Base-by-base conservation (phyloP, 768 basidiomycete genomes). In the Russula sp. region DNA sequence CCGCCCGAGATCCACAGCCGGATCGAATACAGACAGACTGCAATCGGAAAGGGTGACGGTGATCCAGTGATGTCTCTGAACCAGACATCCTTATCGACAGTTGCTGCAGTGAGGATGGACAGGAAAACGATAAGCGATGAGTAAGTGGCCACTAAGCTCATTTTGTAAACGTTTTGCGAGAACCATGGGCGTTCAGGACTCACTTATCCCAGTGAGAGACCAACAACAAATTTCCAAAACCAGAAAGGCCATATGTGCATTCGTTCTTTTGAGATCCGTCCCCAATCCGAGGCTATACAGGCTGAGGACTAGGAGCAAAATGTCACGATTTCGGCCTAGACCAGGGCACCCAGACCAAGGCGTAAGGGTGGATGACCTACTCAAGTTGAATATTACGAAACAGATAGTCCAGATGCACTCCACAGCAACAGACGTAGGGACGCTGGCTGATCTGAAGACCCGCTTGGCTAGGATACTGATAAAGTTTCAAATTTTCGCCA, bases 331-430 rank as follows among this genome's bases (percentile, higher is more conserved):
- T 45, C 0, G 18, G 38, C 59, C 53, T 58, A 56, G 51, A 18
- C 13, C 20, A 47, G 38, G 18, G 25, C 7, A 13, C 16, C 13
- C 32, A 41, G 13, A 32, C 22, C 20, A 9, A 45, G 16, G 16
- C 32, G 10, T 35, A 11, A 6, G 18, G 10, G 36, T 16, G 39
- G 14, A 45, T 6, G 34, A 55, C 66, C 1, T 36, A 61, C 66
- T 65, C 20, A 66, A 49, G 59, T 61, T 52, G 36, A 66, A 61
- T 11, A 60, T 60, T 18, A 66, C 60, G 50, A 65, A 61, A 53
- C 60, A 65, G 18, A 45, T n/a, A 8, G 59, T 61, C 66, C 66
- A 66, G 18, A 66, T 66, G 49, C 66, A 66, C 39, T 66, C 66
- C 6, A 66, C 42, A 7, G 64, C 60, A 38, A 66, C 66, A 25